phyloP scores from a whole-genome alignment of 2,329 filamentous ascomycete genomes.

The Colletotrichum gigasporum region DNA sequence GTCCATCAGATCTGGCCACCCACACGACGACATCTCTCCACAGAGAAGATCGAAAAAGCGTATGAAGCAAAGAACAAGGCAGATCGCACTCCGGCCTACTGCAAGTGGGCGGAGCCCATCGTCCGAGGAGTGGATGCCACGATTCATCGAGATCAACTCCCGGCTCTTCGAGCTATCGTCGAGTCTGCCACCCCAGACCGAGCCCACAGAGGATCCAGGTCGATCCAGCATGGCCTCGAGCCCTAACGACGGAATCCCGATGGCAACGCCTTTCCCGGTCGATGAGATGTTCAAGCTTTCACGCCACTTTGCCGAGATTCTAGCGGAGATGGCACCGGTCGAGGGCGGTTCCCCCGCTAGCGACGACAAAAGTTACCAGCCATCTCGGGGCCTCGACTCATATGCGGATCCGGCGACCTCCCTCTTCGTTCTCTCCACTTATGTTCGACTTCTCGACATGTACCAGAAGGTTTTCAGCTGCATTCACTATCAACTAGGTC shows the following conservation, averaged over 20 bases:
- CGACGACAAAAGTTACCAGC: slow-evolving; percentile 5
- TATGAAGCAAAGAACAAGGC: slow-evolving; percentile 39
- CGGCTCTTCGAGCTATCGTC: slow-evolving; percentile 48
- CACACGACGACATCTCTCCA: background rate
- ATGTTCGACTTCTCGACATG: slow-evolving; percentile 50
- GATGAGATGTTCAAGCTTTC: slow-evolving; percentile 53
- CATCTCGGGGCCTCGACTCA: slow-evolving; percentile 24
- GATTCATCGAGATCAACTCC: slow-evolving; percentile 49
- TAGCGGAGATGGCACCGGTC: slow-evolving; percentile 37
- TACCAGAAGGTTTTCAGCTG: slow-evolving; percentile 50
- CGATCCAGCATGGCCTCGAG: slow-evolving; percentile 26
- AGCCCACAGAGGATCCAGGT: slow-evolving; percentile 24
- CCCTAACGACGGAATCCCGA: slow-evolving; percentile 35
- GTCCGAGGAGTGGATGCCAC: slow-evolving; percentile 48
- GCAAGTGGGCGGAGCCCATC: slow-evolving; percentile 34
- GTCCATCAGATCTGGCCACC: background rate
- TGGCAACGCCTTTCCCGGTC: slow-evolving; percentile 46
- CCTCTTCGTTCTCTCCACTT: slow-evolving; percentile 50
- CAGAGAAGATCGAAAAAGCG: slow-evolving; percentile 20
- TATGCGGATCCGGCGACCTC: slow-evolving; percentile 46
- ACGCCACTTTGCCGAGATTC: slow-evolving; percentile 45
- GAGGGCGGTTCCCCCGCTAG: slow-evolving; percentile 25
- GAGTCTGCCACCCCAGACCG: slow-evolving; percentile 40
- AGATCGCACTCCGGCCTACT: slow-evolving; percentile 41
- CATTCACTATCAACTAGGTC: slow-evolving; percentile 44